Base-by-base conservation (phyloP, 2,329 filamentous ascomycete species). In the Coleophoma cylindrospora region DNA sequence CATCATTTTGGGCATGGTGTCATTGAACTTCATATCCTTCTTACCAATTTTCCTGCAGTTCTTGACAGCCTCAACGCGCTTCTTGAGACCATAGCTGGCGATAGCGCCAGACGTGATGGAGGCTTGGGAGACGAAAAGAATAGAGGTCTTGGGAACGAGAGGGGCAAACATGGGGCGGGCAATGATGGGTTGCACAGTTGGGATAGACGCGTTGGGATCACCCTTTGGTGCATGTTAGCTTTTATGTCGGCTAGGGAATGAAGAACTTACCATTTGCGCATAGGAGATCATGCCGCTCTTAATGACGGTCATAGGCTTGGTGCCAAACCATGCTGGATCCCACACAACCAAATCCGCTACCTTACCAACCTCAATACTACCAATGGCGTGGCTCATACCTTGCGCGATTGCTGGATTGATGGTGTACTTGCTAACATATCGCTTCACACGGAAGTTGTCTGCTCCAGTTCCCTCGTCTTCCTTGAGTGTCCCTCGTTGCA, bases 401-500 rank as follows among this genome's bases (percentile, higher is more conserved):
- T 97, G 92, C 0, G 91, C 84, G 54, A 96, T 76, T 11, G 92
- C 90, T 1, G 92, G 90, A 70, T 97, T 97, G 71, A 97, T 84
- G 19, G 92, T 97, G 68, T 96, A 96, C 73, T 97, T 97, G 72
- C 86, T 90, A 43, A 97, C 77, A 66, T 97, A 97, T 22, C 92
- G 73, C 74, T 95, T 96, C 7, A 95, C 92, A 38, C 92, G 76
- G 71, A 90, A 91, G 68, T 97, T 97, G 65, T 97, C 92, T 0
- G 87, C 89, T 11, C 76, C 86, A 0, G 87, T 86, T 19, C 80
- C 89, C 55, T 86, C 76, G 61, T 97, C 92, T 72, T 95, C 88
- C 7, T 80, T 74, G 27, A 97, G 70, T 1, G 69, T 64, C 0
- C 92, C 92, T 9, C 91, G 80, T 70, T 96, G 91, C 15, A 84